Conservation (phyloP, 306 rosid species). For the Gillenia trifoliata region DNA sequence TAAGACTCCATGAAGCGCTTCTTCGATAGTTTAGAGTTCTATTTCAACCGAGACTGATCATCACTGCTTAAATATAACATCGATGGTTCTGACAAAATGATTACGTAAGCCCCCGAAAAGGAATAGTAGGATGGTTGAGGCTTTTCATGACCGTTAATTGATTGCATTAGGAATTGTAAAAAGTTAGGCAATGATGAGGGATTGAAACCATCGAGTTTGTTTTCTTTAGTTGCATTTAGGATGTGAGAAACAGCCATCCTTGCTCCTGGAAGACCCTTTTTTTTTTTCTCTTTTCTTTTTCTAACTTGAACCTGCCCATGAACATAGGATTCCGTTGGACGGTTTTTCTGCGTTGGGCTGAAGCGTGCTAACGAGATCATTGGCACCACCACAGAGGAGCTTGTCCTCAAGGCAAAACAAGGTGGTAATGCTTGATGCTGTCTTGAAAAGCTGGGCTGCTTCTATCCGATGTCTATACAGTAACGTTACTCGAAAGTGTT, state of each 20-base stretch:
- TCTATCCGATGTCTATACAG: not conserved
- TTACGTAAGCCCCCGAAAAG: too few relatives aligned
- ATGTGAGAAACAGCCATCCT: not conserved
- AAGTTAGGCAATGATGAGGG: too few relatives aligned
- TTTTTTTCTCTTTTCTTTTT: not conserved
- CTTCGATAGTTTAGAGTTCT: not conserved
- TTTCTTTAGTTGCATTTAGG: not conserved
- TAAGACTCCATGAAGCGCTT: conserved; percentile 32
- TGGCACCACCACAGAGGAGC: conserved; percentile 88
- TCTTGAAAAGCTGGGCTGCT: not conserved
- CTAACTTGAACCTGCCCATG: not conserved
- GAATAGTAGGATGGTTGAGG: too few relatives aligned
- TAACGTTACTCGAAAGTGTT: not conserved
- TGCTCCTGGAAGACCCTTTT: not conserved
- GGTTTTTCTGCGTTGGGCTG: conserved; percentile 78
- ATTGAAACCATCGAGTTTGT: too few relatives aligned
- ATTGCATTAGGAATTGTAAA: not conserved
- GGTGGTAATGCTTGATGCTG: conserved; percentile 23
- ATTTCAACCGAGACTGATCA: not conserved
- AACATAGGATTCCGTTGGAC: conserved; percentile 77
- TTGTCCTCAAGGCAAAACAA: conserved; percentile 64
- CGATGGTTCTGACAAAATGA: not conserved
- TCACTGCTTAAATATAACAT: not conserved
- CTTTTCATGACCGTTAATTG: not conserved
- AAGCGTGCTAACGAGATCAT: conserved; percentile 90